Percentiles rank a stretch among this genome's conserved stretches.
Conservation (phyloP, 2,329 filamentous ascomycete genomes). For the Aspergillus piperis region DNA sequence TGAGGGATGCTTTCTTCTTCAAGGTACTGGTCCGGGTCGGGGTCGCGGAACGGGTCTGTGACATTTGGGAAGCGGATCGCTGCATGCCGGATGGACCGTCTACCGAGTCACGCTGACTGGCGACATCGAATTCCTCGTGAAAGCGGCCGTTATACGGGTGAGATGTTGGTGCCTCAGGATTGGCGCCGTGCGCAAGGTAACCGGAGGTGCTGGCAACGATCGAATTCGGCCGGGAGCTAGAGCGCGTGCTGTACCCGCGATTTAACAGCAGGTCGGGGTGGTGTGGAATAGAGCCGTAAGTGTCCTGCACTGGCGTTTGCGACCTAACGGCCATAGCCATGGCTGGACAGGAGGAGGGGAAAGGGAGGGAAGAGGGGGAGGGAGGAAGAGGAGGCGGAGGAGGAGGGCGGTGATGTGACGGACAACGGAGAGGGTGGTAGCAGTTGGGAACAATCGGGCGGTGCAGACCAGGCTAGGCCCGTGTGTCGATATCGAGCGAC, state of each 20-base stretch:
- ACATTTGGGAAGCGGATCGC: conserved; percentile 46
- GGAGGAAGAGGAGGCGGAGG: conserved; percentile 8
- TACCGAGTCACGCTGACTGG: conserved; percentile 39
- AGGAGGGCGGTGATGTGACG: conserved; percentile 5
- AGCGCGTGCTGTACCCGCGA: conserved; percentile 35
- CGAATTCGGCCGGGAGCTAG: conserved; percentile 44
- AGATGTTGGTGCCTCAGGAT: conserved; percentile 34
- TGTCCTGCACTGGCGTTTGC: conserved; percentile 43
- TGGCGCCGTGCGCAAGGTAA: conserved; percentile 36
- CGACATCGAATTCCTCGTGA: conserved; percentile 41
- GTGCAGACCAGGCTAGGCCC: conserved; percentile 19
- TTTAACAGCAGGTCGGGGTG: conserved; percentile 32
- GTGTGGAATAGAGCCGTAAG: conserved; percentile 35
- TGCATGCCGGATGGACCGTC: conserved; percentile 37
- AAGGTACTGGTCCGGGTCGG: conserved; percentile 68
- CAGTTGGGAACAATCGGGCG: conserved; percentile 12
- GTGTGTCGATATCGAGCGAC: conserved; percentile 16
- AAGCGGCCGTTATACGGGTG: conserved; percentile 37
- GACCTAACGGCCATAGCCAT: conserved; percentile 43
- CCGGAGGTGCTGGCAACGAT: conserved; percentile 39
- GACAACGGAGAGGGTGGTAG: neutral
- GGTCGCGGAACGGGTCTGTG: conserved; percentile 41
- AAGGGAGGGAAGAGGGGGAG: conserved; percentile 22
- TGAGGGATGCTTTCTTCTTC: conserved; percentile 83
- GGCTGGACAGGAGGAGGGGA: conserved; percentile 23